These are phyloP conservation scores for Rhizopogon parksii DNA, from an alignment of 1,284 basidiomycete genomes.

Conservation along the genomic window DNA sequence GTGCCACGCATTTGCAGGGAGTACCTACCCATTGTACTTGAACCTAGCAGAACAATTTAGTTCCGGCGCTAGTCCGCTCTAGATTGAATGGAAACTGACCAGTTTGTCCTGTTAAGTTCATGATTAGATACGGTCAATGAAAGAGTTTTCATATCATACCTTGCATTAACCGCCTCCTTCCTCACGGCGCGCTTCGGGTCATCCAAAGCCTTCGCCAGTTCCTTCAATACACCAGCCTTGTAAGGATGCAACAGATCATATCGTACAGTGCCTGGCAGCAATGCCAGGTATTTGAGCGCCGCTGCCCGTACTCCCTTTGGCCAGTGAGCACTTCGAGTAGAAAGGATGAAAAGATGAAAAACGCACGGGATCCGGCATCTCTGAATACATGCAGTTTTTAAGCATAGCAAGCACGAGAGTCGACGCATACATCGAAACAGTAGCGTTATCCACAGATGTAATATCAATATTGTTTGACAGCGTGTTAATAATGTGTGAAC, in stretches of 20 bases:
- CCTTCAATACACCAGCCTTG: conserved; percentile 66
- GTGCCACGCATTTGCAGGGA: too few relatives aligned
- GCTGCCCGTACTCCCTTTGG: conserved; percentile 65
- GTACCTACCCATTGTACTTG: conserved; percentile 43
- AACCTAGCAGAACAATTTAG: conserved; percentile 35
- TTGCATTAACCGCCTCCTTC: conserved; percentile 80
- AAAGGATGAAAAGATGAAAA: neutral
- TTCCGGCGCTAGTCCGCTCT: neutral
- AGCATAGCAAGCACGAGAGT: conserved; percentile 70
- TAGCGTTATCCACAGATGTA: conserved; percentile 40
- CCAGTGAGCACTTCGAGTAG: conserved; percentile 3
- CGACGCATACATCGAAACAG: conserved; percentile 63
- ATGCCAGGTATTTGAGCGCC: conserved; percentile 68
- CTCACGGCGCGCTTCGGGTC: conserved; percentile 79
- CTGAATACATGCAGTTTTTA: conserved; percentile 43
- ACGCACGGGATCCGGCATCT: conserved; percentile 52
- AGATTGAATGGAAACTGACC: conserved; percentile 29
- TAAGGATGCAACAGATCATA: conserved; percentile 75
- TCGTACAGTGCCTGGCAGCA: conserved; percentile 68
- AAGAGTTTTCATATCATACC: conserved; percentile 34
- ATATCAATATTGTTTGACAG: conserved; percentile 67
- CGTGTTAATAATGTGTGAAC: conserved; percentile 76
- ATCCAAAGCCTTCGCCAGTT: conserved; percentile 71
- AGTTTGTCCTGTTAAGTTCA: conserved; percentile 39
- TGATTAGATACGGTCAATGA: neutral